Evolutionary conservation across 805 yeast genomes (phyloP).

Genomic region (Schizosaccharomyces japonicus): DNA sequence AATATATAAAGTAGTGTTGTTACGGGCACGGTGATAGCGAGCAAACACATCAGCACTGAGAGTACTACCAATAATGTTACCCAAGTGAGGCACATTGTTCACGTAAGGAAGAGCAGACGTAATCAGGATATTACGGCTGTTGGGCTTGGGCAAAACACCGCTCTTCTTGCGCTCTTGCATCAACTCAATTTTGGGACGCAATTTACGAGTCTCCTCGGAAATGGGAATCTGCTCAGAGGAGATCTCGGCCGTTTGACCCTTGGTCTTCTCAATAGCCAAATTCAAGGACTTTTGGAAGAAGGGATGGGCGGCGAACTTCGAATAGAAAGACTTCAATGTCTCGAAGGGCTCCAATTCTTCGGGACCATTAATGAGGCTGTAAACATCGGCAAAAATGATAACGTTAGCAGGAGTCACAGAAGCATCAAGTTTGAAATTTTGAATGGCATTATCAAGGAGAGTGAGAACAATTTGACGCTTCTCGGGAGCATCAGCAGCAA

Average conservation of each 20-base stretch:
- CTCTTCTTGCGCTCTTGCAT: slow-evolving; percentile 8
- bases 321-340: background rate
- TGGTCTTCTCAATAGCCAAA: background rate
- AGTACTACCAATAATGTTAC: slow-evolving; percentile 89
- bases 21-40: slow-evolving; percentile 57
- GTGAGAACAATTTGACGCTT: no score
- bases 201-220: slow-evolving; percentile 2
- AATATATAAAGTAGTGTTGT: slow-evolving; percentile 60
- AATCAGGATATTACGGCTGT: slow-evolving; percentile 59
- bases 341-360: no score
- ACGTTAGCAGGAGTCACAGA: background rate
- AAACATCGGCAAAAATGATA: background rate
- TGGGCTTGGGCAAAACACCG: slow-evolving; percentile 39
- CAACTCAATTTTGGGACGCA: slow-evolving; percentile 7
- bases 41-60: slow-evolving; percentile 83
- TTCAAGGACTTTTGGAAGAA: background rate
- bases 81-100: slow-evolving; percentile 93
- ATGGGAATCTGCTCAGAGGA: background rate
- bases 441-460: no score
- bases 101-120: slow-evolving; percentile 96
- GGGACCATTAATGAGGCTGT: no score
- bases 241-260: background rate
- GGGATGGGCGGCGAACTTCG: background rate
- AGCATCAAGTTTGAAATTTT: no score
- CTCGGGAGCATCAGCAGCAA: background rate